These are phyloP conservation scores for Vitrella brassicaformis DNA, from an alignment of 73 alveolate species.

Conservation along the genomic window DNA sequence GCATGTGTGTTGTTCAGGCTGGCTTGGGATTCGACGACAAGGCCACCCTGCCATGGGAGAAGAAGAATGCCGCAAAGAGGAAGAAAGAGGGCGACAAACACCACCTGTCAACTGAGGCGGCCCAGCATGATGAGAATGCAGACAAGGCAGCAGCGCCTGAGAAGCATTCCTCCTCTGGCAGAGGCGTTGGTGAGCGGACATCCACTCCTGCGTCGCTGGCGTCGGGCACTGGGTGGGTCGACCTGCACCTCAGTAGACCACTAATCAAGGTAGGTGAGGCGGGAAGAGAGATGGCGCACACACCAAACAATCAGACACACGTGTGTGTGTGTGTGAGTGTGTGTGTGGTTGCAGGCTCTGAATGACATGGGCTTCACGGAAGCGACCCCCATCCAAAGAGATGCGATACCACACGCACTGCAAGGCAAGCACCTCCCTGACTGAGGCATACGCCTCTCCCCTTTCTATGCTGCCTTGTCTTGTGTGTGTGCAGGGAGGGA, in stretches of 20 bases:
- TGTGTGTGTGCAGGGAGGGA: too few relatives aligned
- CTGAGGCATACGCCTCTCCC: too few relatives aligned
- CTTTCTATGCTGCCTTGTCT: too few relatives aligned
- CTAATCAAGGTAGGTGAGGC: neutral
- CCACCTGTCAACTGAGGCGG: too few relatives aligned
- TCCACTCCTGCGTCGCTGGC: too few relatives aligned
- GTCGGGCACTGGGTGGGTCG: too few relatives aligned
- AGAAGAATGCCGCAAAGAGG: neutral
- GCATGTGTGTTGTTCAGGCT: too few relatives aligned
- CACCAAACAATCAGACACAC: neutral
- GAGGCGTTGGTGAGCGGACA: too few relatives aligned
- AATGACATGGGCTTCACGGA: constrained; percentile 61
- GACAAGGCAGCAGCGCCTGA: neutral
- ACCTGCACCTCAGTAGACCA: too few relatives aligned
- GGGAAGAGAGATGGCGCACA: neutral
- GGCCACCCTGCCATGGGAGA: neutral
- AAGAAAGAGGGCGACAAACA: neutral
- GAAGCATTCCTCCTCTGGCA: too few relatives aligned
- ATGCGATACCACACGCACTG: constrained; percentile 64
- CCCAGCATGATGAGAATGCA: neutral
- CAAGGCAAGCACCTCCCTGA: too few relatives aligned
- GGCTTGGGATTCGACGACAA: too few relatives aligned
- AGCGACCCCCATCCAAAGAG: constrained; percentile 71
- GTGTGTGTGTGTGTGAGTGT: neutral
- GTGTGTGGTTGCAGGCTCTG: constrained; percentile 37